Conservation (phyloP, 176 grass and related monocot species). For the Olyra latifolia region DNA sequence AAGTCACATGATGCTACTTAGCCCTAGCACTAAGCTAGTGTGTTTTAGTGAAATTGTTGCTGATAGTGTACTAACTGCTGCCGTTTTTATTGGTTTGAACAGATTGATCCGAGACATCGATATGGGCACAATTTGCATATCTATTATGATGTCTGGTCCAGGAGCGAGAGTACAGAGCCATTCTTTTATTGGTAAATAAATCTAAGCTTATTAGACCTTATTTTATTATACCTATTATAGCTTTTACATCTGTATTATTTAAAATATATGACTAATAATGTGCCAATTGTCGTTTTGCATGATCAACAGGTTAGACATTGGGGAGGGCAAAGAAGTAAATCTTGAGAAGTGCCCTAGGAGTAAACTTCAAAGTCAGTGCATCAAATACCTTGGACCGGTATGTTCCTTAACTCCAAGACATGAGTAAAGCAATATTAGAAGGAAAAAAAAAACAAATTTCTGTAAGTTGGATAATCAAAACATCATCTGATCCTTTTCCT, state of each 20-base stretch:
- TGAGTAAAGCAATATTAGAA: neutral
- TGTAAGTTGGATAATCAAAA: neutral
- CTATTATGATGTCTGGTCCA: conserved; percentile 89
- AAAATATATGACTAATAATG: neutral
- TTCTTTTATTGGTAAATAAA: conserved; percentile 85
- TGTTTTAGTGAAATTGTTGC: conserved; percentile 30
- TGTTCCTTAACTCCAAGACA: conserved; percentile 6
- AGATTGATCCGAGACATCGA: conserved; percentile 98
- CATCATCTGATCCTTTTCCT: neutral
- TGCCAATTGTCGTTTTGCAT: conserved; percentile 6
- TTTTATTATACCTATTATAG: neutral
- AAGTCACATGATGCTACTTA: conserved; percentile 49
- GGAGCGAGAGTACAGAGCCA: conserved; percentile 77
- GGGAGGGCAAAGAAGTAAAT: conserved; percentile 92
- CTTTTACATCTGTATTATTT: neutral
- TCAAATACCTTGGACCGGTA: conserved; percentile 95
- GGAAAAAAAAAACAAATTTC: neutral
- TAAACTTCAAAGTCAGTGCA: conserved; percentile 86
- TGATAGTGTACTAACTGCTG: conserved; percentile 39
- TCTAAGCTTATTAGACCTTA: neutral
- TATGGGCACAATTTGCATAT: conserved; percentile 94
- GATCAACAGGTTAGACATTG: conserved; percentile 83
- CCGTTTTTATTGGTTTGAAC: conserved; percentile 33
- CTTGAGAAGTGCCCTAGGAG: conserved; percentile 78
- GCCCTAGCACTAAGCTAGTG: conserved; percentile 22